Evolutionary conservation across 208 protist genomes (phyloP).

Genomic region (Leishmania guyanensis): DNA sequence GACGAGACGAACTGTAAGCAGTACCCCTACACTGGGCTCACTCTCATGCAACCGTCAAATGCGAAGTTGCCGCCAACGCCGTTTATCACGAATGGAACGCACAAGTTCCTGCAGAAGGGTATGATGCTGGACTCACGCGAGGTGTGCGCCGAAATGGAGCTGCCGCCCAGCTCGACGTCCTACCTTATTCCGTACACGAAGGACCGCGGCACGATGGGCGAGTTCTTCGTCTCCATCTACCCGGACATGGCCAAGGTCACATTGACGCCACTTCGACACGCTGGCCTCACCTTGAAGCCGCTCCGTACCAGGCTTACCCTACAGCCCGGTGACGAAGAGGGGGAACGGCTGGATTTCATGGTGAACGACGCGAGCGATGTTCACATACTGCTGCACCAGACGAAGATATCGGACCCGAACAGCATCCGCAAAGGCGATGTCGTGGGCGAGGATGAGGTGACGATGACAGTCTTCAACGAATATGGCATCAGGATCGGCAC

Average conservation of each 20-base stretch:
- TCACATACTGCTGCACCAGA: slow-evolving; percentile 80
- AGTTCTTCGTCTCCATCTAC: slow-evolving; percentile 85
- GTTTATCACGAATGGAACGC: slow-evolving; percentile 73
- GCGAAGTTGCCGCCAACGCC: slow-evolving; percentile 65
- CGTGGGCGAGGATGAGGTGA: slow-evolving; percentile 54
- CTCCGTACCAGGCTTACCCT: slow-evolving; percentile 36
- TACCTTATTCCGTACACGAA: slow-evolving; percentile 87
- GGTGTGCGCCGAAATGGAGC: slow-evolving; percentile 77
- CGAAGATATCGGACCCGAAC: slow-evolving; percentile 43
- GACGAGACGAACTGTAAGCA: slow-evolving; percentile 64
- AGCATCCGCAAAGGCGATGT: slow-evolving; percentile 52
- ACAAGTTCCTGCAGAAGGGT: slow-evolving; percentile 79
- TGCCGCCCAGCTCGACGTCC: slow-evolving; percentile 73
- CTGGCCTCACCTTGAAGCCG: slow-evolving; percentile 58
- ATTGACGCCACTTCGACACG: slow-evolving; percentile 74
- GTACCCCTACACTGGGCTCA: slow-evolving; percentile 84
- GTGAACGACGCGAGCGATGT: slow-evolving; percentile 73
- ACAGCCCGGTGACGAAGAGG: slow-evolving; percentile 34
- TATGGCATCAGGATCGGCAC: slow-evolving; percentile 67
- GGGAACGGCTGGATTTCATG: slow-evolving; percentile 62
- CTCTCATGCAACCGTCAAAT: slow-evolving; percentile 69
- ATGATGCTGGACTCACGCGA: slow-evolving; percentile 83
- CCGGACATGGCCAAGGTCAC: slow-evolving; percentile 77
- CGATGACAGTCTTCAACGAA: slow-evolving; percentile 71
- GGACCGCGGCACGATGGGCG: slow-evolving; percentile 61